These are phyloP conservation scores for Myriosclerotinia scirpicola DNA, from an alignment of 2,329 filamentous ascomycete species.

Conservation along the genomic window DNA sequence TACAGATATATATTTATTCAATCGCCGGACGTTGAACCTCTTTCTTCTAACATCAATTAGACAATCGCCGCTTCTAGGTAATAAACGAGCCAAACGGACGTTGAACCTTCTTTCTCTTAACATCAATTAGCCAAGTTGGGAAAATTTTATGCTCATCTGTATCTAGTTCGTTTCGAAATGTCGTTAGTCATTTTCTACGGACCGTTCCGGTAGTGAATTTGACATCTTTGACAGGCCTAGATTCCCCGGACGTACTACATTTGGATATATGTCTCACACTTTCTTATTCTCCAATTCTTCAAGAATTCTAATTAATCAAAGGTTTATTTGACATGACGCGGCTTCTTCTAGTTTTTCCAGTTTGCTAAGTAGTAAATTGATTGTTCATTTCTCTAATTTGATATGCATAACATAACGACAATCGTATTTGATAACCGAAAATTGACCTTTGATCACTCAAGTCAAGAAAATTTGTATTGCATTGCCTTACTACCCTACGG, in stretches of 20 bases:
- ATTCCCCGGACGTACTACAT: background rate
- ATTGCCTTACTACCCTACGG: too few relatives aligned
- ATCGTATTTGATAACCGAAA: too few relatives aligned
- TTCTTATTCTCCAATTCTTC: background rate
- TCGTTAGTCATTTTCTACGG: background rate
- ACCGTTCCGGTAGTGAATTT: background rate
- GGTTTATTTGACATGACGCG: background rate
- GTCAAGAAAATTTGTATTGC: too few relatives aligned
- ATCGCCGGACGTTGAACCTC: background rate
- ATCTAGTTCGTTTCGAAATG: background rate
- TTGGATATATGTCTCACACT: background rate
- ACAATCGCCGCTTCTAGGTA: background rate
- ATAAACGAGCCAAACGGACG: background rate
- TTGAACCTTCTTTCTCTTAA: too few relatives aligned
- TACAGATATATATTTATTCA: too few relatives aligned
- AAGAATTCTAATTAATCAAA: background rate
- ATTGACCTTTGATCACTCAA: too few relatives aligned
- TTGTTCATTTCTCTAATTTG: background rate
- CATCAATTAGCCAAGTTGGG: background rate
- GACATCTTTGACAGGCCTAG: conserved; percentile 5
- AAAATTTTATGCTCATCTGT: background rate
- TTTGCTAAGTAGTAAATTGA: background rate
- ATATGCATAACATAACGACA: too few relatives aligned
- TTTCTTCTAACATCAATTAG: too few relatives aligned
- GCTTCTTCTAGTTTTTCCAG: background rate